phyloP scores from a whole-genome alignment of 805 yeast species.

The Kazachstania psychrophila region DNA sequence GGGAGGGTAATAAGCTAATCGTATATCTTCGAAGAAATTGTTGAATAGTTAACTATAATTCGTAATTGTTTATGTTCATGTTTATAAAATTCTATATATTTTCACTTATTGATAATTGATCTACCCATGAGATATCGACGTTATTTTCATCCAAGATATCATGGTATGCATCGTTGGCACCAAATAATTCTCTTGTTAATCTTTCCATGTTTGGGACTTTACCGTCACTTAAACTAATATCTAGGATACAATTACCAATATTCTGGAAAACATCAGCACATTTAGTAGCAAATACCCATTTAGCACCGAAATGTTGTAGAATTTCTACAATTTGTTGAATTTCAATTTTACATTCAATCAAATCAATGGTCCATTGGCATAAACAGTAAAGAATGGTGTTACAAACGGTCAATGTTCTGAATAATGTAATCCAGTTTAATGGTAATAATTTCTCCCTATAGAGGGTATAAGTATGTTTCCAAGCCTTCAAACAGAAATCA shows the following conservation, averaged over 20 bases:
- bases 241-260: slow-evolving; percentile 37
- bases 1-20: no score
- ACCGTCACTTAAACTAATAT: slow-evolving; percentile 34
- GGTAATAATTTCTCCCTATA: slow-evolving; percentile 39
- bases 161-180: slow-evolving; percentile 38
- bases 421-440: slow-evolving; percentile 41
- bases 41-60: no score
- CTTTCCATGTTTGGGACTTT: slow-evolving; percentile 35
- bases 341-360: slow-evolving; percentile 38
- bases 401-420: slow-evolving; percentile 39
- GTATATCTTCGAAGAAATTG: no score
- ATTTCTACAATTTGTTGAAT: slow-evolving; percentile 39
- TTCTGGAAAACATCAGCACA: slow-evolving; percentile 38
- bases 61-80: no score
- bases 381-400: slow-evolving; percentile 40
- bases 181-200: slow-evolving; percentile 34
- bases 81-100: no score
- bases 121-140: slow-evolving; percentile 38
- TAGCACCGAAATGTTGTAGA: slow-evolving; percentile 36
- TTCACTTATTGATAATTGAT: slow-evolving; percentile 20
- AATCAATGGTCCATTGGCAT: slow-evolving; percentile 39
- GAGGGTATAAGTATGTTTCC: slow-evolving; percentile 38
- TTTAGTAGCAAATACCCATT: slow-evolving; percentile 39
- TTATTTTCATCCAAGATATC: slow-evolving; percentile 39
- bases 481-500: slow-evolving; percentile 36